Evolutionary conservation across 352 stramenopile genomes (phyloP).

Genomic region (Globisporangium recalcitrans): DNA sequence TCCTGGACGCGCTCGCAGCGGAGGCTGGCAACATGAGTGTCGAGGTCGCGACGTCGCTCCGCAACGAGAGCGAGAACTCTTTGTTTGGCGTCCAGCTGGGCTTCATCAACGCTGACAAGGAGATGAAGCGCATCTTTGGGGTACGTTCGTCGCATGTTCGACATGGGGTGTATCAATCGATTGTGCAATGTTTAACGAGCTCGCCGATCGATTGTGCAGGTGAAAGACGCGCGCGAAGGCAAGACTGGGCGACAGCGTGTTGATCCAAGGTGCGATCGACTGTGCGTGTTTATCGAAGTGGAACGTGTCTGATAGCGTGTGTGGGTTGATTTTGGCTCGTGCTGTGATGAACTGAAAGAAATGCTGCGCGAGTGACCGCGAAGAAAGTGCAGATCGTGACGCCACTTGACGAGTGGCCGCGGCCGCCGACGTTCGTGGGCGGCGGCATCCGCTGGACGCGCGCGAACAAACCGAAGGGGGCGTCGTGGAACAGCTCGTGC

Average conservation of each 20-base stretch:
- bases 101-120: conserved; percentile 81
- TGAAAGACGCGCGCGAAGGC: conserved; percentile 53
- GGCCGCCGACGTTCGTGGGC: conserved; percentile 81
- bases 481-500: conserved; percentile 61
- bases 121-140: conserved; percentile 88
- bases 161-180: too few relatives aligned
- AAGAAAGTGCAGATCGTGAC: conserved; percentile 79
- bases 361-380: conserved; percentile 43
- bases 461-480: conserved; percentile 63
- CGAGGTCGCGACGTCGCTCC: conserved; percentile 26
- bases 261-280: conserved; percentile 40
- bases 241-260: conserved; percentile 37
- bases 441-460: conserved; percentile 83
- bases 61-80: conserved; percentile 43
- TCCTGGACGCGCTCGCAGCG: conserved; percentile 55
- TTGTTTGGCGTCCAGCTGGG: conserved; percentile 65
- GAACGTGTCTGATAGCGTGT: background rate
- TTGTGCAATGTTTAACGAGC: background rate
- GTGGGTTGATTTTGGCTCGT: background rate
- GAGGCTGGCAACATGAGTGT: conserved; percentile 38
- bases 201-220: conserved; percentile 22
- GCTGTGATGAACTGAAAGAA: conserved; percentile 24
- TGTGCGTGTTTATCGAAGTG: background rate
- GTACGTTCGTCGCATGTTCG: conserved; percentile 21
- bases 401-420: conserved; percentile 75